Evolutionary conservation across 345 rosid genomes (phyloP).

Genomic region (Geranium brycei): DNA sequence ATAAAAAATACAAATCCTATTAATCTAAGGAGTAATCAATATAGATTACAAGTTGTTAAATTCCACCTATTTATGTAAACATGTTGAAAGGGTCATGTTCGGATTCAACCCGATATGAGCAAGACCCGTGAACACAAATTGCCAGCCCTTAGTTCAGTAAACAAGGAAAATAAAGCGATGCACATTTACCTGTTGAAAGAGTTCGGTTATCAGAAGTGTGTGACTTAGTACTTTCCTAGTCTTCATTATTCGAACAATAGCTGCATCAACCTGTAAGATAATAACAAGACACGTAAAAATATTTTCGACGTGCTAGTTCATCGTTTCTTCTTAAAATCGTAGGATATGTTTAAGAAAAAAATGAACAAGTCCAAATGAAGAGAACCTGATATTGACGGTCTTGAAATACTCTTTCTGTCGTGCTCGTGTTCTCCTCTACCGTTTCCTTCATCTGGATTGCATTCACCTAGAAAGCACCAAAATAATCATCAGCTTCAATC

Average conservation of each 20-base stretch:
- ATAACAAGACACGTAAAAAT: background rate
- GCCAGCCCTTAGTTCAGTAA: too few relatives aligned
- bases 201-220: constrained; percentile 94
- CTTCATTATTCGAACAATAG: constrained; percentile 98
- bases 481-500: background rate
- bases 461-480: constrained; percentile 54
- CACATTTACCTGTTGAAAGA: constrained; percentile 82
- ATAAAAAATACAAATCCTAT: too few relatives aligned
- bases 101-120: too few relatives aligned
- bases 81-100: too few relatives aligned
- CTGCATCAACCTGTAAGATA: constrained; percentile 74
- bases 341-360: background rate
- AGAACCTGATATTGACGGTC: constrained; percentile 98
- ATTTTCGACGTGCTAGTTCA: background rate
- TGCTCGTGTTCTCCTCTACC: constrained; percentile 93
- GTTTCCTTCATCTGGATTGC: constrained; percentile 99
- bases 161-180: too few relatives aligned
- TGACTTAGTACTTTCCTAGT: constrained; percentile 94
- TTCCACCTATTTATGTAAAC: too few relatives aligned
- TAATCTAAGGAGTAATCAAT: too few relatives aligned
- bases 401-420: constrained; percentile 95
- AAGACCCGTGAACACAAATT: too few relatives aligned
- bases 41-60: too few relatives aligned
- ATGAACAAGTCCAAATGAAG: background rate
- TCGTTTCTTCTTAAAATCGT: background rate